Conservation (phyloP, 1,139 yeast genomes). For the Zygotorulaspora mrakii region DNA sequence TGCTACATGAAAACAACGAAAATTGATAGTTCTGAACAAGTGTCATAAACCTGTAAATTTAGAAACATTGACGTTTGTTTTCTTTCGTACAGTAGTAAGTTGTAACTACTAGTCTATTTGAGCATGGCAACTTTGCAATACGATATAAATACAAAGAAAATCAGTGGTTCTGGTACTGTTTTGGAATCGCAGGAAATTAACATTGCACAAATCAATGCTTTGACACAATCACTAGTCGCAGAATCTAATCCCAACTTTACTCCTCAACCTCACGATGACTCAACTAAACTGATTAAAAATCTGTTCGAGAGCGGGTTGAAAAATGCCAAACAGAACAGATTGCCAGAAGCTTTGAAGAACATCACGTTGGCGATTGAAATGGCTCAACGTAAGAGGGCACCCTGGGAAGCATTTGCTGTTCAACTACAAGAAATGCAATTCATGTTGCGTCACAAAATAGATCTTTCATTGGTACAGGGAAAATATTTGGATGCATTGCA, state of each 20-base stretch:
- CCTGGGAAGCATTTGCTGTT: conserved; percentile 80
- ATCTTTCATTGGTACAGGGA: conserved; percentile 65
- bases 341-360: conserved; percentile 68
- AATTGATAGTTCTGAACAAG: too few species aligned
- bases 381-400: conserved; percentile 67
- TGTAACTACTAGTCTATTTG: background rate
- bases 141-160: conserved; percentile 11
- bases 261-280: conserved; percentile 58
- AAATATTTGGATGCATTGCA: conserved; percentile 70
- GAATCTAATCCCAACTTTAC: conserved; percentile 54
- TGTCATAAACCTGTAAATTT: too few species aligned
- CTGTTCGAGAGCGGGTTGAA: conserved; percentile 70
- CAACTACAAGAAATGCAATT: conserved; percentile 73
- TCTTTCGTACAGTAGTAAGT: too few species aligned
- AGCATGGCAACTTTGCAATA: conserved; percentile 3
- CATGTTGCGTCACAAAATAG: conserved; percentile 77
- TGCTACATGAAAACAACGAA: too few species aligned
- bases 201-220: conserved; percentile 58
- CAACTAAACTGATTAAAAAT: conserved; percentile 65
- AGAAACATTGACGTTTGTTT: background rate
- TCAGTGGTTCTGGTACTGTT: conserved; percentile 8
- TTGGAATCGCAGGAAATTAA: conserved; percentile 46
- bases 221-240: conserved; percentile 57
- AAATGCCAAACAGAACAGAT: conserved; percentile 58
- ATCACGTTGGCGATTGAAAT: conserved; percentile 76